Conservation (phyloP, 129 eudicot species). For the Logfia minima region DNA sequence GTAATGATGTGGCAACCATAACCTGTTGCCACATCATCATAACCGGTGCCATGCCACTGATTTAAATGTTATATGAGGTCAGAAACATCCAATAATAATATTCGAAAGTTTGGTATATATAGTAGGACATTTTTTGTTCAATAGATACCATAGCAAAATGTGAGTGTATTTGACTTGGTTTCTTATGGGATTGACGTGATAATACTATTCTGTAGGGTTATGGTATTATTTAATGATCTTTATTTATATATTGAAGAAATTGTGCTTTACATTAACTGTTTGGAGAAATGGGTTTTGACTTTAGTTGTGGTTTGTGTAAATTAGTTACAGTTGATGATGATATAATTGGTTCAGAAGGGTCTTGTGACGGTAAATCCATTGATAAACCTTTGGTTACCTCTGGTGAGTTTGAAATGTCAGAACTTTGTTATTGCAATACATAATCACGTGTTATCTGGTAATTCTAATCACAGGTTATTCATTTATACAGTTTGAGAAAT, state of each 20-base stretch:
- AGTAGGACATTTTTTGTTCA: no score
- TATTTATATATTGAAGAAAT: neutral
- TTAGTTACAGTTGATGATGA: neutral
- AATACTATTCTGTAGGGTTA: neutral
- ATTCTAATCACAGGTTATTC: neutral
- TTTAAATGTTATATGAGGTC: no score
- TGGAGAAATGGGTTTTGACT: neutral
- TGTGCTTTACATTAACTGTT: neutral
- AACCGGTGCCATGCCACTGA: no score
- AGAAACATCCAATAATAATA: no score
- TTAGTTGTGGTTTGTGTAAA: neutral
- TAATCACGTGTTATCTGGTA: neutral
- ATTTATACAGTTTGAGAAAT: neutral
- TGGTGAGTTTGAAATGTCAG: constrained; percentile 4
- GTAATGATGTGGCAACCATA: no score
- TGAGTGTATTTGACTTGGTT: no score
- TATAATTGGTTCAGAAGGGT: neutral
- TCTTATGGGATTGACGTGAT: neutral
- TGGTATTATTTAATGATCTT: neutral
- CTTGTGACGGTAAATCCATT: neutral
- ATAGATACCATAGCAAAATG: neutral
- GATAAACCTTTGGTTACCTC: neutral
- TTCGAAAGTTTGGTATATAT: no score
- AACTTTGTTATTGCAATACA: neutral
- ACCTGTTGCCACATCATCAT: no score